Evolutionary conservation across 768 basidiomycete species (phyloP).

Genomic region (Hypsizygus marmoreus): DNA sequence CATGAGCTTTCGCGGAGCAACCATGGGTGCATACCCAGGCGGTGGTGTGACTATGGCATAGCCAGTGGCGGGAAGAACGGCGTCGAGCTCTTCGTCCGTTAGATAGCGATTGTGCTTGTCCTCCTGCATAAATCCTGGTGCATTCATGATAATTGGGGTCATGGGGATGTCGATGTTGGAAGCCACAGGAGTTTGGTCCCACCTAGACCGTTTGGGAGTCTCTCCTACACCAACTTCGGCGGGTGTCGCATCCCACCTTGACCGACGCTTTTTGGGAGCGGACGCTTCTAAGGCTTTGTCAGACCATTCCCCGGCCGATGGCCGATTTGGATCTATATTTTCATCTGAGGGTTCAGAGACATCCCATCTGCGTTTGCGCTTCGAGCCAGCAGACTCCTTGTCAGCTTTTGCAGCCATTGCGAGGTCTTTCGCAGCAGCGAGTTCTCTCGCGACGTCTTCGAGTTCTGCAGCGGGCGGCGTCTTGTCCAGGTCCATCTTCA

Average conservation of each 20-base stretch:
- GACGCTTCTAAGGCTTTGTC: conserved; percentile 74
- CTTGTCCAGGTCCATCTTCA: conserved; percentile 88
- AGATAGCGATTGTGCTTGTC: conserved; percentile 97
- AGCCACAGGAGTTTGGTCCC: conserved; percentile 91
- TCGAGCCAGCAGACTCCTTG: conserved; percentile 49
- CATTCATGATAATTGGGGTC: conserved; percentile 86
- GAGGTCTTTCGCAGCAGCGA: conserved; percentile 55
- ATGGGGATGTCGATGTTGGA: conserved; percentile 60
- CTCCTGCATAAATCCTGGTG: conserved; percentile 83
- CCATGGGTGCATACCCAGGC: conserved; percentile 84
- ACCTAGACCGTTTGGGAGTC: conserved; percentile 88
- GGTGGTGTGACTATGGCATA: conserved; percentile 94
- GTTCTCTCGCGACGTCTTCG: conserved; percentile 69
- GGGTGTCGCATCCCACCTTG: conserved; percentile 95
- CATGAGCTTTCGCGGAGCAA: conserved; percentile 64
- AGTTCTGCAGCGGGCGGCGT: conserved; percentile 86
- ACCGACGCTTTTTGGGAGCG: conserved; percentile 88
- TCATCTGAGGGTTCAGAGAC: conserved; percentile 62
- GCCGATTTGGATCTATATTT: conserved; percentile 62
- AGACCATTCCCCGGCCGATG: conserved; percentile 68
- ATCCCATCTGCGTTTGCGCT: conserved; percentile 85
- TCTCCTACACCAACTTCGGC: conserved; percentile 63
- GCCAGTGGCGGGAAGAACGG: conserved; percentile 81
- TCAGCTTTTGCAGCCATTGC: conserved; percentile 31
- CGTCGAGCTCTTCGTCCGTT: conserved; percentile 93